Evolutionary conservation across 208 protist species (phyloP), one percentile per base, ranked within the genome.

Genomic region (Wallacemonas sp.): DNA sequence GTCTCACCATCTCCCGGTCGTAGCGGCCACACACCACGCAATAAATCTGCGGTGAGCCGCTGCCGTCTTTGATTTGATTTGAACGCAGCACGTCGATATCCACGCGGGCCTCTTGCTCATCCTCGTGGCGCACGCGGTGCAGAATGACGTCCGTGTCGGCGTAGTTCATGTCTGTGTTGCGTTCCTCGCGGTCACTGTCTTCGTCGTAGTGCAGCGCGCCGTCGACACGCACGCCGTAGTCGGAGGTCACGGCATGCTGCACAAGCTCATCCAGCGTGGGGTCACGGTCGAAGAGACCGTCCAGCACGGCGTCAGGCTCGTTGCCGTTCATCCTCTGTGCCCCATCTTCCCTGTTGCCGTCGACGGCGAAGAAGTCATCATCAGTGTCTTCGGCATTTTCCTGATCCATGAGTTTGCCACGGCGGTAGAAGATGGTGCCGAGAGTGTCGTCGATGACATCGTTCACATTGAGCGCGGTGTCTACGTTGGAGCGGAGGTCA

Each of bases 11-110:
- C 51, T 93, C 83, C 17, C 83, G 73, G 36, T 93, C 86, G 56
- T 88, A 90, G 31, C 86, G 82, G 42, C 86, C 83, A 60, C 86
- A 93, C 54, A 93, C 86, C 17, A 93, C 86, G 49, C 86, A 93
- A 70, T 89, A 93, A 19, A 88, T 82, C 36, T 81, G 76, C 19
- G 86, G 83, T 0, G 80, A 70, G 31, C 58, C 74, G 56, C 44
- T 53, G 46, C 64, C 49, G 22, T 39, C 39, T 36, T 73, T 66
- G 6, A 70, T 49, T 65, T 88, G 80, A 64, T 84, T 65, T 21
- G 80, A 88, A 41, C 81, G 82, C 47, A 91, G 66, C 11, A 91
- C 44, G 51, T 93, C 83, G 4, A 71, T 80, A 66, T 90, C 80
- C 5, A 93, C 86, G 56, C 70, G 72, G 34, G 84, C 80, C 22